Base-by-base conservation (phyloP, 495 filamentous ascomycete genomes). In the Neurospora tetraspora region DNA sequence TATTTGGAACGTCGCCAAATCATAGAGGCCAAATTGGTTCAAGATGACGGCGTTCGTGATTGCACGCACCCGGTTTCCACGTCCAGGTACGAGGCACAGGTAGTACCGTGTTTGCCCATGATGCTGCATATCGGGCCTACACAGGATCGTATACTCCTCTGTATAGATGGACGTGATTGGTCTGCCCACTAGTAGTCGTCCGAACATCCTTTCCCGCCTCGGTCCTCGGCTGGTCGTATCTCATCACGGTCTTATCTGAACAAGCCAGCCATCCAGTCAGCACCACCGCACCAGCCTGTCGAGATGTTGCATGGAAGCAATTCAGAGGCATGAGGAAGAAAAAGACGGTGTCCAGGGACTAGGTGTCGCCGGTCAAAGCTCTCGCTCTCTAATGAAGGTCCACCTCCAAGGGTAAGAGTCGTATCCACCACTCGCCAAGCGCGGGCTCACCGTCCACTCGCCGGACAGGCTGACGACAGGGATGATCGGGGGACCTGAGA, bases 361-460 rank as follows among this genome's bases (percentile, higher is more conserved):
- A 14, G 53, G 27, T 65, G 53, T 65, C 31, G 53, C 53, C 53
- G 53, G 53, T 34, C 53, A 18, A 18, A 65, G 53, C 37, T 68
- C 70, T 68, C 42, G 34, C 16, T 69, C 73, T 72, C 36, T 76
- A 75, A 80, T 80, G 78, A 80, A 71, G 68, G 69, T 75, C 79
- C 79, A 80, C 79, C 61, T 38, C 40, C 40, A 61, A 78, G 71
- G 68, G 59, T 69, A 72, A 39, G 71, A 34, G 53, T 18, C 27
- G 69, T 53, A 69, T 74, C 74, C 69, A 73, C 74, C 77, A 76
- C 70, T 77, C 74, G 74, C 70, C 72, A 73, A 20, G 61, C 71
- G 70, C 61, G 69, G 70, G 77, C 72, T 69, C 78, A 76, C 34
- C 74, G 75, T 69, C 70, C 70, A 42, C 45, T 65, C 53, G 53